Base-by-base conservation (phyloP, 1,284 basidiomycete species). In the Ganoderma sp. region DNA sequence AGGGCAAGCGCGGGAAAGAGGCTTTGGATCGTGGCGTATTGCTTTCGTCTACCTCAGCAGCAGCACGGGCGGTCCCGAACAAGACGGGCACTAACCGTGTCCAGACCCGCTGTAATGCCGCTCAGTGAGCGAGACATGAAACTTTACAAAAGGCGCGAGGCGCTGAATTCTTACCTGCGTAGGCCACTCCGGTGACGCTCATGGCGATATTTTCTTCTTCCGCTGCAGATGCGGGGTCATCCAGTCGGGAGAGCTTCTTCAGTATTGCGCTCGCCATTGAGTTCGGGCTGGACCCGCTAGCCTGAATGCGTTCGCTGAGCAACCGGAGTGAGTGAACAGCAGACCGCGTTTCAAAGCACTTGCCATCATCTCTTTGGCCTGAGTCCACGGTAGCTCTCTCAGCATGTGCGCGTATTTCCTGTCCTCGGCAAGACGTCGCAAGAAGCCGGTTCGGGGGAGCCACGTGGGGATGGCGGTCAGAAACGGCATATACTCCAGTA, bases 1-100 rank as follows among this genome's bases (percentile, higher is more conserved):
- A 73, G 63, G 3, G 72, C 60, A 69, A 79, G 76, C 8, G 74
- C 76, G 2, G 71, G 64, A 56, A 78, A 72, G 32, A 79, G 71
- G 6, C 68, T 69, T 7, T 70, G 43, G 45, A 78, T 65, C 1
- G 73, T 52, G 6, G 74, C 50, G 3, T 67, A 22, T 71, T 66
- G n/a, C 73, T 75, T 73, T 78, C n/a, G 14, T 10, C 12, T 2
- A n/a, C 19, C 8, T 56, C 17, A 56, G 15, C 22, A 32, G 6
- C 28, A 34, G 8, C 50, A n/a, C 0, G 8, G 12, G n/a, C 12
- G 28, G 3, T 34, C 5, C n/a, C 5, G 19, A 7, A 4, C 4
- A 50, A 9, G 17, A 0, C 4, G 15, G 3, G 14, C 9, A 64
- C 71, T 56, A 3, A 71, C 73, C 10, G 73, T 75, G 32, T 75